Percentiles rank a stretch among this genome's conserved stretches.
Evolutionary conservation across 345 rosid species (phyloP).

Genomic region (Mallotus nudiflorus): DNA sequence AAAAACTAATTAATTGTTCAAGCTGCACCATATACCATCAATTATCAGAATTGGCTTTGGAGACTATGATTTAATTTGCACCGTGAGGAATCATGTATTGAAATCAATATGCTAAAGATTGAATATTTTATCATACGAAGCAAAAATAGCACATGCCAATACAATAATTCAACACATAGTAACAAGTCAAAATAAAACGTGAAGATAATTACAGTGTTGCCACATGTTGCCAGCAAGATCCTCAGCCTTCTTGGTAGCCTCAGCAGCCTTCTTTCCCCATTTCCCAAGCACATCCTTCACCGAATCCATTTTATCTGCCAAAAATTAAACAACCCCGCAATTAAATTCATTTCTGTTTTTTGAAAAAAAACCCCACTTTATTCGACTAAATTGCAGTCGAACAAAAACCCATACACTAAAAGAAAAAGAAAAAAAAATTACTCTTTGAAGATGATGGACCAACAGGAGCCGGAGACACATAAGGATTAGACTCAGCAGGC

Average conservation of each 20-base stretch:
- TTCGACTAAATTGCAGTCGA: not conserved
- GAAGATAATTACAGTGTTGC: conserved; percentile 63
- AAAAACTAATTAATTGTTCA: too few relatives aligned
- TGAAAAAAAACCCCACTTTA: not conserved
- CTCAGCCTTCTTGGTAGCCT: conserved; percentile 87
- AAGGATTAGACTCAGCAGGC: conserved; percentile 86
- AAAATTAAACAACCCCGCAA: conserved; percentile 10
- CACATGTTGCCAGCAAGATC: conserved; percentile 92
- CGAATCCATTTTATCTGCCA: conserved; percentile 69
- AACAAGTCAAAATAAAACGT: too few relatives aligned
- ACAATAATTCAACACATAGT: too few relatives aligned
- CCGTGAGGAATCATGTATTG: not conserved
- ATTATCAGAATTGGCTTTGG: too few relatives aligned
- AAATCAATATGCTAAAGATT: too few relatives aligned
- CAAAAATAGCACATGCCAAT: too few relatives aligned
- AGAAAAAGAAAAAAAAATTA: conserved; percentile 33
- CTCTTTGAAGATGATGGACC: conserved; percentile 54
- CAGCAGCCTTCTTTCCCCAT: conserved; percentile 90
- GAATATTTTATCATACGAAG: too few relatives aligned
- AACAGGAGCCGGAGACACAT: conserved; percentile 57
- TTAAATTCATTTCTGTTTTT: not conserved
- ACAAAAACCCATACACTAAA: not conserved
- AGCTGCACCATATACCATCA: too few relatives aligned
- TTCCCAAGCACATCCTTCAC: conserved; percentile 83
- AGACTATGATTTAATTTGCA: too few relatives aligned